These are phyloP conservation scores for Malus fusca DNA, from an alignment of 306 rosid species.

Conservation along the genomic window DNA sequence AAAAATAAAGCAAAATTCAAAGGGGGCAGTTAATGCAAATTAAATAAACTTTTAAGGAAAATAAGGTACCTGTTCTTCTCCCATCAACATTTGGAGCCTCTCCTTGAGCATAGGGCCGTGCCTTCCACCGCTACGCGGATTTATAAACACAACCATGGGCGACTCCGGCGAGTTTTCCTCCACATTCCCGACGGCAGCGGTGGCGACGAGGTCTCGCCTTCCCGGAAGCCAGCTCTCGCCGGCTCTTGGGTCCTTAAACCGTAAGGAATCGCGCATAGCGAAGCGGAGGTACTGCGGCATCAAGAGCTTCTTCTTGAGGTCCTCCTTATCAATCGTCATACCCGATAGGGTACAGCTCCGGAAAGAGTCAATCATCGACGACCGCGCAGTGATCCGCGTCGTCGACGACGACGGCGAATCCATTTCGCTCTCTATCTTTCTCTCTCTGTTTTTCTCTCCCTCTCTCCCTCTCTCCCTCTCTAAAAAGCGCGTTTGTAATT, in stretches of 20 bases:
- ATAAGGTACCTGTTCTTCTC: constrained; percentile 75
- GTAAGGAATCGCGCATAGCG: constrained; percentile 86
- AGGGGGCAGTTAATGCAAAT: not conserved
- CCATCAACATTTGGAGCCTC: constrained; percentile 63
- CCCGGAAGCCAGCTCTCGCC: constrained; percentile 43
- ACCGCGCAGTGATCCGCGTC: constrained; percentile 35
- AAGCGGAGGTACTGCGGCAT: constrained; percentile 77
- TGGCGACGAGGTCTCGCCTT: constrained; percentile 8
- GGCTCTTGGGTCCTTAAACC: constrained; percentile 53
- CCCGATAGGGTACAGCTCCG: constrained; percentile 65
- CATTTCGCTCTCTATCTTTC: constrained; percentile 12
- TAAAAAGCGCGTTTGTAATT: constrained; percentile 5
- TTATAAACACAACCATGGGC: constrained; percentile 85
- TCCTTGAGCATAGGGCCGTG: constrained; percentile 79
- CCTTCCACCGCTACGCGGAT: constrained; percentile 77
- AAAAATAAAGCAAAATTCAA: not conserved
- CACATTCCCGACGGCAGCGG: constrained; percentile 8
- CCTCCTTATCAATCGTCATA: constrained; percentile 65
- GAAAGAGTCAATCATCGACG: constrained; percentile 62
- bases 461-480: not conserved
- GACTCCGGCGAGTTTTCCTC: constrained; percentile 34
- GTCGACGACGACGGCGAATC: constrained; percentile 36
- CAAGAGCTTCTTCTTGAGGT: constrained; percentile 50
- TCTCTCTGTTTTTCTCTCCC: not conserved
- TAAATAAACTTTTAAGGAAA: not conserved